Evolutionary conservation across 768 basidiomycete genomes (phyloP).

Genomic region (Boletales sp.): DNA sequence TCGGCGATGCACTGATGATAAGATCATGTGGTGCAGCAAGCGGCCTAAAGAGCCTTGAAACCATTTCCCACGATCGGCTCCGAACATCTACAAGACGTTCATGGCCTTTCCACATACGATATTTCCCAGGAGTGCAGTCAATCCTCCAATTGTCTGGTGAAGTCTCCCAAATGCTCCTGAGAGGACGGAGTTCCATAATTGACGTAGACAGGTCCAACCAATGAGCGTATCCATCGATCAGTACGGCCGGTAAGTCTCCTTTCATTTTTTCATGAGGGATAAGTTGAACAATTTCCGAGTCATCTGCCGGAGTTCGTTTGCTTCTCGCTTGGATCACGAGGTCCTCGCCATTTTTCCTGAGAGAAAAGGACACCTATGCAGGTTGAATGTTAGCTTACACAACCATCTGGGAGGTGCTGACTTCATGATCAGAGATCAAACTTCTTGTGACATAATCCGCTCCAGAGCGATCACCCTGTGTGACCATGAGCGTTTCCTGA

Average conservation of each 20-base stretch:
- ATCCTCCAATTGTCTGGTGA: conserved; percentile 22
- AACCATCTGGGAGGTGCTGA: no score
- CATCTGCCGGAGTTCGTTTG: background rate
- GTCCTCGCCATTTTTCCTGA: no score
- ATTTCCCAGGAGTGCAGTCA: background rate
- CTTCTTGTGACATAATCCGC: no score
- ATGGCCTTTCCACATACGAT: conserved; percentile 1
- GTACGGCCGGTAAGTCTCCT: conserved; percentile 10
- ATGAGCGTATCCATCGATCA: conserved; percentile 15
- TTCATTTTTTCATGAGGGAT: conserved; percentile 16
- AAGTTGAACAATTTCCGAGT: conserved; percentile 8
- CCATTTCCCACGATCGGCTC: conserved; percentile 20
- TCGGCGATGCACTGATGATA: conserved; percentile 8
- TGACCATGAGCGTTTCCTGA: no score
- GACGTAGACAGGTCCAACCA: conserved; percentile 19
- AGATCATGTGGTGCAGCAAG: conserved; percentile 13
- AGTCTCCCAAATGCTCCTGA: conserved; percentile 13
- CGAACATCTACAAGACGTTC: conserved; percentile 21
- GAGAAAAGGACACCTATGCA: no score
- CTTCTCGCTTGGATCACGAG: no score
- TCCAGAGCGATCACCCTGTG: no score
- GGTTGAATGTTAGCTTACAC: no score
- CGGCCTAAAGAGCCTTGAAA: conserved; percentile 13
- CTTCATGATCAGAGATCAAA: no score
- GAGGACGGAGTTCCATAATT: conserved; percentile 23